Evolutionary conservation across 2,329 filamentous ascomycete species (phyloP).

Genomic region (Aureobasidium sp.): DNA sequence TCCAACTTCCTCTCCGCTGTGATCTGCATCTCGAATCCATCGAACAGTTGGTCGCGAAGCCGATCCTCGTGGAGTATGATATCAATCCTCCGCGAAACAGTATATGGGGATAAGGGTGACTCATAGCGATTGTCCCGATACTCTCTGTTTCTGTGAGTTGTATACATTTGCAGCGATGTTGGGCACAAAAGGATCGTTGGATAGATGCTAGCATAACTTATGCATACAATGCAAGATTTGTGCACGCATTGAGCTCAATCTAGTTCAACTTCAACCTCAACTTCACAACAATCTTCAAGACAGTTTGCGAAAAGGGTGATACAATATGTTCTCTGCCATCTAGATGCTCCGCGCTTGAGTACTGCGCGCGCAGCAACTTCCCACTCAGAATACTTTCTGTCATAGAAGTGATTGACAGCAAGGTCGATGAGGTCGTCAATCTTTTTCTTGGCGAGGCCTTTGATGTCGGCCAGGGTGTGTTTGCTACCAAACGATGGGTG

Average conservation of each 20-base stretch:
- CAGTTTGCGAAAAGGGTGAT: not conserved
- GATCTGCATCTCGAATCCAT: no score
- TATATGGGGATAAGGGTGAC: no score
- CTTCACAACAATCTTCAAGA: not conserved
- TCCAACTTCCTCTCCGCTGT: no score
- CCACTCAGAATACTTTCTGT: not conserved
- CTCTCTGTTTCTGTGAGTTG: no score
- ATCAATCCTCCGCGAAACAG: no score
- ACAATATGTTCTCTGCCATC: not conserved
- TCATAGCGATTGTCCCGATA: no score
- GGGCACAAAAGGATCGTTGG: no score
- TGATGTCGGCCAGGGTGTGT: not conserved
- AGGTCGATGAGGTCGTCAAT: not conserved
- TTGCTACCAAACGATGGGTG: not conserved
- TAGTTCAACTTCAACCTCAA: not conserved
- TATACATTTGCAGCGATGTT: no score
- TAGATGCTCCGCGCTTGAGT: not conserved
- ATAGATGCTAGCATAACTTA: no score
- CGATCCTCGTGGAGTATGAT: no score
- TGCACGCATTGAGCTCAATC: no score
- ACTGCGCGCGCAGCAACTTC: not conserved
- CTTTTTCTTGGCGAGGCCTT: not conserved
- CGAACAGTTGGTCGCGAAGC: not conserved
- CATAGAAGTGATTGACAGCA: not conserved
- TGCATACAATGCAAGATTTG: no score